Evolutionary conservation across 1,284 basidiomycete species (phyloP), one percentile per base, ranked within the genome.

Genomic region (Apiotrichum akiyoshidainum): DNA sequence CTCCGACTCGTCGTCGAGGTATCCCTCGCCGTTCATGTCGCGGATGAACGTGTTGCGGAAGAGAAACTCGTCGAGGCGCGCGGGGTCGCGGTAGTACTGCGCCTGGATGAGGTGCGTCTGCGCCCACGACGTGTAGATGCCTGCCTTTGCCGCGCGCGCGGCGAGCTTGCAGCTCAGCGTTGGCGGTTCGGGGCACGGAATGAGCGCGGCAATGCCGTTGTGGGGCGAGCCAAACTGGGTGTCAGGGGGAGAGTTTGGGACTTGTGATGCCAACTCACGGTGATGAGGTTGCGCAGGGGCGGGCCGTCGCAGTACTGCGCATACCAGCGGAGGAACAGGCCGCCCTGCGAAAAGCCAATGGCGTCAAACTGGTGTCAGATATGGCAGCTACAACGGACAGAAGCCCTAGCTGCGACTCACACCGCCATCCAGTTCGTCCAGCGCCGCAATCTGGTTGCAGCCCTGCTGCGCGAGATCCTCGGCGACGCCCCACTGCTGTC

Each of bases 281-380:
- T 97, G 63, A 99, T 86, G 63, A 99, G 85, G 72, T 94, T 95
- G 69, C 86, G 80, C 12, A 93, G 78, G 0, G 85, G 85, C 0
- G 90, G 90, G 14, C 80, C 78, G 70, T 92, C 90, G 77, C 89
- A 92, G 49, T 86, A 82, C 73, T 98, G 90, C 17, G 90, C 86
- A 65, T 94, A 93, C 35, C 87, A 92, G 14, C 95, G 85, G 44
- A 98, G 82, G 76, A 97, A 94, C 67, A 96, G 90, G 1, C 95
- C 94, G 39, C 90, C 92, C 83, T 96, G 92, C 1, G 90, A 92
- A 76, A 96, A 89, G 0, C 93, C 93, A 57, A 96, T 87, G 2
- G 87, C 93, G 74, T 96, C 90, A 68, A 94, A 95, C 16, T 75
- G 58, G 26, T 31, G 26, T 31, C 26, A 31, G 26, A 31, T 31